Evolutionary conservation across 306 rosid species (phyloP), one percentile per base, ranked within the genome.

Genomic region (Begonia fuchsioides): DNA sequence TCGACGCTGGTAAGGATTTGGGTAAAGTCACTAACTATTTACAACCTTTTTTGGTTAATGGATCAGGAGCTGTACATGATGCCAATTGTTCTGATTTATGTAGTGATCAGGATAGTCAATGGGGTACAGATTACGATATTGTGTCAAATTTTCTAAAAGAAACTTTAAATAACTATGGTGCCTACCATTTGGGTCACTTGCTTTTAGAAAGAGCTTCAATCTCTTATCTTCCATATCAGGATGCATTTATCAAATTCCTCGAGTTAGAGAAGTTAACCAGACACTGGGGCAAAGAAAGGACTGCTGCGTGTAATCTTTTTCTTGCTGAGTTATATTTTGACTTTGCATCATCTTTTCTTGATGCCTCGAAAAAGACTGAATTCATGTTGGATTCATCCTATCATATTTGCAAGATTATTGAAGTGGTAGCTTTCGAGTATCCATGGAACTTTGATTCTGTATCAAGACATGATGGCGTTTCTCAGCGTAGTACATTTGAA

Each of bases 281-380:
- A 67, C 77, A 78, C 9, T 90, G 97, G 95, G 95, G 84, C 47
- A 90, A 81, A 78, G 92, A 81, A 49, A 81, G 94, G 68, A 81
- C 82, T 44, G 67, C 70, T 46, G 92, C 76, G 52, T 90, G 97
- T 54, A 70, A 63, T 56, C 73, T 90, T 66, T 90, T 84, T 69
- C 94, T 90, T 46, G 76, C 94, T 38, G 97, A 90, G 69, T 68
- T 90, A 44, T 76, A 76, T 77, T 84, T 76, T 65, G 97, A 84
- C 61, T 62, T 70, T 51, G 94, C 90, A 12, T 74, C 80, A 59
- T 72, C 81, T 68, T 74, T 70, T 49, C 48, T 80, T 32, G 55
- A 74, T 55, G 72, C 71, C 64, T 79, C 95, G 47, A 73, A 71
- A 64, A 75, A 57, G 44, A 54, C 78, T 10, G 82, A 81, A 59